Conservation (phyloP, 371 early-diverging fungal genomes). For the Batrachochytrium dendrobatidis region DNA sequence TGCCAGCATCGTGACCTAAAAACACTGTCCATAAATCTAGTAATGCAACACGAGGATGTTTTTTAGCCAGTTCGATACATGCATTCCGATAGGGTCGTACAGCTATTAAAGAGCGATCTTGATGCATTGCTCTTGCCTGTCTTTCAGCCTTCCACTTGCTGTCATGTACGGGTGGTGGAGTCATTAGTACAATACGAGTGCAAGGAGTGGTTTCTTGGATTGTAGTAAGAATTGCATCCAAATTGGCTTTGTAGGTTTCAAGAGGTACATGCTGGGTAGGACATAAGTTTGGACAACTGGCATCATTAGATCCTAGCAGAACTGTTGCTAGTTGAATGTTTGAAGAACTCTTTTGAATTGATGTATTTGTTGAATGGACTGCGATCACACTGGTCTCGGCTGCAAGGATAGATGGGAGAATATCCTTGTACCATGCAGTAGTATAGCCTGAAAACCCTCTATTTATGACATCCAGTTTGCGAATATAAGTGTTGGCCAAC, state of each 20-base stretch:
- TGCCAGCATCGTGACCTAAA: slow-evolving; percentile 23
- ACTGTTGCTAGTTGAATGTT: slow-evolving; percentile 50
- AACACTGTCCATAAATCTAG: slow-evolving; percentile 56
- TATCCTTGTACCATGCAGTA: slow-evolving; percentile 56
- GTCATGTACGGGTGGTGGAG: slow-evolving; percentile 69
- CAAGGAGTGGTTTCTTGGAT: slow-evolving; percentile 50
- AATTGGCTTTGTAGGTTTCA: slow-evolving; percentile 49
- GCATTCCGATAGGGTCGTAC: slow-evolving; percentile 55
- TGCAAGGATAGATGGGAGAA: slow-evolving; percentile 51
- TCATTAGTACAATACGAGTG: slow-evolving; percentile 57
- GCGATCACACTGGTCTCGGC: slow-evolving; percentile 17
- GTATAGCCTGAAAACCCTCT: slow-evolving; percentile 76
- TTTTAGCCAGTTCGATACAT: slow-evolving; percentile 42
- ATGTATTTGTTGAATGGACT: not conserved
- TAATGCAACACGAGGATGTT: slow-evolving; percentile 34
- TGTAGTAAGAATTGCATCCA: slow-evolving; percentile 45
- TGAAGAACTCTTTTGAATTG: slow-evolving; percentile 17
- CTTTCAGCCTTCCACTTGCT: slow-evolving; percentile 42
- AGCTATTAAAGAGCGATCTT: slow-evolving; percentile 42
- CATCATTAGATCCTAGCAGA: slow-evolving; percentile 83
- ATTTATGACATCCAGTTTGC: slow-evolving; percentile 70
- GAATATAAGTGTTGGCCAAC: slow-evolving; percentile 56
- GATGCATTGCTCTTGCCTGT: slow-evolving; percentile 23
- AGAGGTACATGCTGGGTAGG: slow-evolving; percentile 60
- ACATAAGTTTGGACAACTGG: slow-evolving; percentile 36